These are phyloP conservation scores for Fusarium incarnatum DNA, from an alignment of 2,329 filamentous ascomycete species.

Conservation along the genomic window DNA sequence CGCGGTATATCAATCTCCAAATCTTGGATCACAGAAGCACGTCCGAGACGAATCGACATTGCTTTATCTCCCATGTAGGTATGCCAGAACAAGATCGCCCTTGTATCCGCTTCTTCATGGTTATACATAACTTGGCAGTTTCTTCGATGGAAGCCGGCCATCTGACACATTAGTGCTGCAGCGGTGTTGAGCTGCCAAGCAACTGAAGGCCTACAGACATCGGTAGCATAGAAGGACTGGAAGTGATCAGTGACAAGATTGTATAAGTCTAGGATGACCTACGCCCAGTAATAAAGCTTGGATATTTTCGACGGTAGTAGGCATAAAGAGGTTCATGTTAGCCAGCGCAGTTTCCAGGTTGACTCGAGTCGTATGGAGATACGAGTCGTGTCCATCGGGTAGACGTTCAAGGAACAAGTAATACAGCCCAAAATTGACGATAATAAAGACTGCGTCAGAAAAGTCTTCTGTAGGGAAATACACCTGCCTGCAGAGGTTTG, in stretches of 20 bases:
- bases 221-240: slow-evolving; percentile 70
- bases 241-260: background rate
- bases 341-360: slow-evolving; percentile 64
- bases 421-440: slow-evolving; percentile 62
- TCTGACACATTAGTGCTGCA: slow-evolving; percentile 71
- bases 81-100: slow-evolving; percentile 61
- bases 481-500: slow-evolving; percentile 60
- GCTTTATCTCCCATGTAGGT: slow-evolving; percentile 69
- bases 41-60: slow-evolving; percentile 69
- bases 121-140: slow-evolving; percentile 45
- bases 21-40: slow-evolving; percentile 68
- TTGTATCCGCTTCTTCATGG: slow-evolving; percentile 50
- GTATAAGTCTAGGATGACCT: slow-evolving; percentile 36
- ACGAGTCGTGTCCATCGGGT: slow-evolving; percentile 37
- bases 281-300: slow-evolving; percentile 70
- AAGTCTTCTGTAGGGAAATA: slow-evolving; percentile 66
- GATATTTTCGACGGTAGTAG: slow-evolving; percentile 65
- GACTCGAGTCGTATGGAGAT: slow-evolving; percentile 56
- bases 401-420: slow-evolving; percentile 62
- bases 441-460: slow-evolving; percentile 62
- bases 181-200: slow-evolving; percentile 71
- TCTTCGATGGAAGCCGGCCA: slow-evolving; percentile 69
- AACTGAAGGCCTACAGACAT: slow-evolving; percentile 70
- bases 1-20: slow-evolving; percentile 67
- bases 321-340: slow-evolving; percentile 67